A percentile compares a stretch with the other conserved stretches of the same genome.
These are phyloP conservation scores for Huntiella savannae DNA, from an alignment of 2,329 filamentous ascomycete genomes.

Conservation along the genomic window DNA sequence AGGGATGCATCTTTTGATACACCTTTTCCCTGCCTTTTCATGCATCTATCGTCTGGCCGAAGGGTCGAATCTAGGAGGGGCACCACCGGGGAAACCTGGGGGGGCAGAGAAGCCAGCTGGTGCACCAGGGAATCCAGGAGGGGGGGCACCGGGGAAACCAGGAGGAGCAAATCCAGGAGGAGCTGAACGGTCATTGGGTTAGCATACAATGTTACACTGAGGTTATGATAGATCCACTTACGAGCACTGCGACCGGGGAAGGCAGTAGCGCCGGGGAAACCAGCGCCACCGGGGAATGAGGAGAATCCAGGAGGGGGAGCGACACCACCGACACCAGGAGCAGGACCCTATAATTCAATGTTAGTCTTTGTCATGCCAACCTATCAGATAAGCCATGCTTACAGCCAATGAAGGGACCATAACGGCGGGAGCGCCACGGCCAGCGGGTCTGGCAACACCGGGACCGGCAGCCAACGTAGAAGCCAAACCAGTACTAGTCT, in stretches of 20 bases:
- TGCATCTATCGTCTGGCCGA: conserved; percentile 37
- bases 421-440: conserved; percentile 52
- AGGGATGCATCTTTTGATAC: not conserved
- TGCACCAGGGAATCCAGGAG: conserved; percentile 23
- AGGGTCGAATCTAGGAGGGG: conserved; percentile 57
- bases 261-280: conserved; percentile 28
- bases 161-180: conserved; percentile 14
- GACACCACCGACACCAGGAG: conserved; percentile 64
- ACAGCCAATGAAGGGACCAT: conserved; percentile 54
- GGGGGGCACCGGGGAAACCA: conserved; percentile 27
- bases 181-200: not conserved
- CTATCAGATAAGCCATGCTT: conserved; percentile 16
- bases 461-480: conserved; percentile 64
- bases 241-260: conserved; percentile 20
- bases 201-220: not conserved
- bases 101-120: conserved; percentile 24
- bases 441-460: conserved; percentile 78
- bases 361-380: not conserved
- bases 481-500: conserved; percentile 46
- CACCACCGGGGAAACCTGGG: conserved; percentile 33
- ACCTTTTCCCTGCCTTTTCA: conserved; percentile 2
- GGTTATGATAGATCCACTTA: conserved; percentile 21
- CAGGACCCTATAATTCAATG: conserved; percentile 39
- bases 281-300: conserved; percentile 30
- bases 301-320: conserved; percentile 43